Evolutionary conservation across 2,329 filamentous ascomycete genomes (phyloP), one percentile per base, ranked within the genome.

Genomic region (Aspergillus glaucus): DNA sequence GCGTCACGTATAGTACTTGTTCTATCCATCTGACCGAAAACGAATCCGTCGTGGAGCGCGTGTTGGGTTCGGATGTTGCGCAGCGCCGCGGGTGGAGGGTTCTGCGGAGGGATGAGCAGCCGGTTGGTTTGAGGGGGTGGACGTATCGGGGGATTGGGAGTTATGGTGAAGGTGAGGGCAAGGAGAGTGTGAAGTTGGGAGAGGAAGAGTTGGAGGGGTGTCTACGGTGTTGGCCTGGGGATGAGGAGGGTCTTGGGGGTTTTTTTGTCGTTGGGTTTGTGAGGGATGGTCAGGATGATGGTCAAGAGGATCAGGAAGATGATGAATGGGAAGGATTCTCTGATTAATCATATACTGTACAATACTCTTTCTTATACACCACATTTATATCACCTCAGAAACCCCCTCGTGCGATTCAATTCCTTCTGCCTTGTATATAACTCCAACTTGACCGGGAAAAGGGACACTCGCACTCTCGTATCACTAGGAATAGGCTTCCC

Each of bases 211-310:
- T 75, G 5, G 84, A 92, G 22, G 87, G 79, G 2, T 95, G 90
- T 62, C 85, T 96, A 48, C 77, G 92, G 50, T 88, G 88, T 28
- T 85, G 87, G 66, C 87, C 91, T 58, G 87, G 82, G 22, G 89
- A 92, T 57, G 84, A 84, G 8, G 81, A 86, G 54, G 89, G 90
- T 0, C 87, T 91, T 1, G 95, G 96, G 80, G 92, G 93, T 0
- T 97, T 98, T 69, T 98, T 98, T 60, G 87, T 96, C 17, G 89
- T 83, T n/a, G 88, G 79, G 0, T 95, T 98, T 68, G 79, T 88
- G 3, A 76, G 87, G 26, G 49, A 53, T 17, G 52, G 48, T 17
- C 52, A 60, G 17, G 55, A 61, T 3, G 24, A n/a, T 15, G 56
- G 60, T 1, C 52, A 61, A 0, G 54, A 57, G 4, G 60, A 59